phyloP scores from a whole-genome alignment of 305 asterid species.

The Fraxinus albicans region DNA sequence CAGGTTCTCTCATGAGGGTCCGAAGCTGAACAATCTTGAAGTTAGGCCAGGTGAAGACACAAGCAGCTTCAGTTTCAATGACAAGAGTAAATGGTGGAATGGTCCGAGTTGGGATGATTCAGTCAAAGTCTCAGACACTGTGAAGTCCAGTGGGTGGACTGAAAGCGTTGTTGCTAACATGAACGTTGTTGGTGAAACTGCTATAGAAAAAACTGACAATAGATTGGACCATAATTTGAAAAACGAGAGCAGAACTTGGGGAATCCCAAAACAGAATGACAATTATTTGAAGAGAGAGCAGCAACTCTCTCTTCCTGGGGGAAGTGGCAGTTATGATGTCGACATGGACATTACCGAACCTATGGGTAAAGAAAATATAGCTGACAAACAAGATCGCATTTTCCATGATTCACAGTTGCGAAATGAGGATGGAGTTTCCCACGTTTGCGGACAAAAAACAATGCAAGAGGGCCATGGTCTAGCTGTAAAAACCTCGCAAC shows the following conservation, averaged over 20 bases:
- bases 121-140: conserved; percentile 26
- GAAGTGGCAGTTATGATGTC: conserved; percentile 34
- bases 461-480: conserved; percentile 32
- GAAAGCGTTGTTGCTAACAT: conserved; percentile 26
- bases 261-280: conserved; percentile 30
- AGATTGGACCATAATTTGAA: conserved; percentile 32
- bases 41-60: conserved; percentile 38
- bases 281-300: conserved; percentile 30
- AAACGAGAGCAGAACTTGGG: conserved; percentile 38
- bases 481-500: conserved; percentile 25
- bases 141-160: conserved; percentile 40
- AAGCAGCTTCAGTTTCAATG: conserved; percentile 30
- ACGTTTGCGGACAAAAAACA: conserved; percentile 32
- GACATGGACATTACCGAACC: conserved; percentile 34
- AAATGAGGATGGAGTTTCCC: conserved; percentile 33
- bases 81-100: conserved; percentile 37
- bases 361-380: conserved; percentile 30
- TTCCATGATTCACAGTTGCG: conserved; percentile 36
- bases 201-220: conserved; percentile 24
- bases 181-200: conserved; percentile 23
- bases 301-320: conserved; percentile 26
- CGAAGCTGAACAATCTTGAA: conserved; percentile 38
- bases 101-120: conserved; percentile 43
- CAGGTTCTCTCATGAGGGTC: conserved; percentile 74
- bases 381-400: conserved; percentile 28